A percentile compares a stretch with the other conserved stretches of the same genome.
Evolutionary conservation across 2,329 filamentous ascomycete species (phyloP).

Genomic region (Sporothrix phasma): DNA sequence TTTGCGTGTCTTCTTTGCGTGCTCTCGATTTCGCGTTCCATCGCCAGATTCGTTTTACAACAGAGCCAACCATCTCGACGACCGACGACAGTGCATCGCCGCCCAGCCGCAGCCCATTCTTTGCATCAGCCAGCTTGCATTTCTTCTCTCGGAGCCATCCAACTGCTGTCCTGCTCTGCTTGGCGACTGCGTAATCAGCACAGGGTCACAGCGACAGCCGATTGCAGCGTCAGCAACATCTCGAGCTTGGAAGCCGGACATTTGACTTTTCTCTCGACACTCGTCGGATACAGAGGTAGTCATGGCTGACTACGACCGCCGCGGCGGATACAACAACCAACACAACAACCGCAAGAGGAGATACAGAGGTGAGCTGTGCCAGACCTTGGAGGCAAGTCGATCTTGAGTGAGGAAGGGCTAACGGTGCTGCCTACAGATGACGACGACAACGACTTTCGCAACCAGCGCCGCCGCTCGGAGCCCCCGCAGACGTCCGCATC

Average conservation of each 20-base stretch:
- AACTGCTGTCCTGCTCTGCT: not conserved
- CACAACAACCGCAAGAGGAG: constrained; percentile 55
- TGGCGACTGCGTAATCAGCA: not conserved
- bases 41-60: not conserved
- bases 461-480: constrained; percentile 63
- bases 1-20: constrained; percentile 1
- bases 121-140: not conserved
- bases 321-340: constrained; percentile 36
- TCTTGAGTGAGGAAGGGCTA: no score
- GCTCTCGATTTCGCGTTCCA: constrained; percentile 1
- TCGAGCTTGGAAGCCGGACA: not conserved
- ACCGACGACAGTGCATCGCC: not conserved
- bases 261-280: not conserved
- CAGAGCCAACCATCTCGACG: not conserved
- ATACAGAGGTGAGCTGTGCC: constrained; percentile 74
- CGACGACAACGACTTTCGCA: constrained; percentile 69
- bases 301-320: constrained; percentile 50
- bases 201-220: not conserved
- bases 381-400: no score
- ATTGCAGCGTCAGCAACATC: not conserved
- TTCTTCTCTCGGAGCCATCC: not conserved
- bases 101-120: not conserved
- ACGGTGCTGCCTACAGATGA: constrained; percentile 21
- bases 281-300: constrained; percentile 4
- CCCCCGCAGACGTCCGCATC: constrained; percentile 58